Conservation (phyloP, 768 basidiomycete genomes). For the Crassisporium funariophilum region DNA sequence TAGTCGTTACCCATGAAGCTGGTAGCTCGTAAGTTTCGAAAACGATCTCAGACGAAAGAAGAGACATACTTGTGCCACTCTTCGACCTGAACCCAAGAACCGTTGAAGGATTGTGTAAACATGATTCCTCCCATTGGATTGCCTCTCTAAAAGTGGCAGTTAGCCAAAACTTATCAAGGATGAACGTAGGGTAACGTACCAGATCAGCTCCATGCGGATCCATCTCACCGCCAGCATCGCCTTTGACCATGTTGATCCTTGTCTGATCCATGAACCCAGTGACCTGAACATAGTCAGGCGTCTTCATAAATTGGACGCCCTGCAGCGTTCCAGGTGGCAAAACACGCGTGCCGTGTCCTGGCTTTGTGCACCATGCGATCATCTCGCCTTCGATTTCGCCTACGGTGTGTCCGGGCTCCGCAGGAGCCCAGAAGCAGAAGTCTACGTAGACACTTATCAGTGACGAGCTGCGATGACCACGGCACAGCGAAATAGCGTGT, state of each 20-base stretch:
- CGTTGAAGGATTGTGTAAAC: slow-evolving; percentile 58
- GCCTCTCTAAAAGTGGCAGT: slow-evolving; percentile 58
- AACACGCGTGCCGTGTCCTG: slow-evolving; percentile 68
- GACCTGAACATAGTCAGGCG: slow-evolving; percentile 64
- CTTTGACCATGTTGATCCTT: slow-evolving; percentile 50
- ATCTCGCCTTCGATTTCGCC: slow-evolving; percentile 72
- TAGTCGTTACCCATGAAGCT: slow-evolving; percentile 66
- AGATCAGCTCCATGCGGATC: slow-evolving; percentile 75
- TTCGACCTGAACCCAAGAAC: slow-evolving; percentile 53
- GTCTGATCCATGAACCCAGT: slow-evolving; percentile 70
- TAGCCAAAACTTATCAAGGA: slow-evolving; percentile 2
- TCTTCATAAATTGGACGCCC: slow-evolving; percentile 67
- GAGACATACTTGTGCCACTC: slow-evolving; percentile 70
- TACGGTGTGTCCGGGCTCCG: slow-evolving; percentile 52
- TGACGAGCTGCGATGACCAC: slow-evolving; percentile 67
- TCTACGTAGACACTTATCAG: no score
- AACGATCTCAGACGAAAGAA: neutral
- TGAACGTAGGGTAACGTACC: slow-evolving; percentile 18
- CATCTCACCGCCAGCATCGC: slow-evolving; percentile 77
- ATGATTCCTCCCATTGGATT: slow-evolving; percentile 77
- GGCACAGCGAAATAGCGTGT: slow-evolving; percentile 64
- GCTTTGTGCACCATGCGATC: slow-evolving; percentile 78
- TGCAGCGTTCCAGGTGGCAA: slow-evolving; percentile 67
- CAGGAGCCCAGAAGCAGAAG: slow-evolving; percentile 71
- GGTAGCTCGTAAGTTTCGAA: neutral